These are phyloP conservation scores for Lachnellula subtilissima DNA, from an alignment of 2,329 filamentous ascomycete species.

Conservation along the genomic window DNA sequence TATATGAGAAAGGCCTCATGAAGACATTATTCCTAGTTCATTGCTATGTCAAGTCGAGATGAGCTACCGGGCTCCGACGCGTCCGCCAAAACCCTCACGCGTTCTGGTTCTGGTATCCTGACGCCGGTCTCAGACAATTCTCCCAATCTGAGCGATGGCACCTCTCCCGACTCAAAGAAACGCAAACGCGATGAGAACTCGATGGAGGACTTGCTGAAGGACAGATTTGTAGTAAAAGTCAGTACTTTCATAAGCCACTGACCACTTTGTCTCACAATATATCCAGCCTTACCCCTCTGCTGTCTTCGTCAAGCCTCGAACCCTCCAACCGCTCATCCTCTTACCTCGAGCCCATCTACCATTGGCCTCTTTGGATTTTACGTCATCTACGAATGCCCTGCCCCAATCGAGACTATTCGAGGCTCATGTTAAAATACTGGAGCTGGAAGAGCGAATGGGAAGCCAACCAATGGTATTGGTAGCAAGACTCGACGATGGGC, in stretches of 20 bases:
- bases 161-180: slow-evolving; percentile 24
- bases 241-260: slow-evolving; percentile 6
- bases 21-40: slow-evolving; percentile 27
- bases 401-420: slow-evolving; percentile 54
- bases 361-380: slow-evolving; percentile 57
- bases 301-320: slow-evolving; percentile 48
- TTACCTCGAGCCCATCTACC: slow-evolving; percentile 56
- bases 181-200: slow-evolving; percentile 31
- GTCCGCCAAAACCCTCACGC: slow-evolving; percentile 22
- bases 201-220: slow-evolving; percentile 30
- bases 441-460: slow-evolving; percentile 56
- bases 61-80: slow-evolving; percentile 25
- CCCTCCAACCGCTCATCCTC: slow-evolving; percentile 56
- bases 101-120: slow-evolving; percentile 27
- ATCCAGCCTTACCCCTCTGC: slow-evolving; percentile 52
- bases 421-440: slow-evolving; percentile 57
- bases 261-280: slow-evolving; percentile 9
- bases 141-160: slow-evolving; percentile 18
- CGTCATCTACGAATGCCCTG: slow-evolving; percentile 45
- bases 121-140: slow-evolving; percentile 28
- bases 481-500: slow-evolving; percentile 52
- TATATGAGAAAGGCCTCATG: slow-evolving; percentile 23
- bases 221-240: slow-evolving; percentile 33
- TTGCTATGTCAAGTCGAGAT: slow-evolving; percentile 31
- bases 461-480: slow-evolving; percentile 53